Base-by-base conservation (phyloP, 345 rosid genomes). In the Erucastrum elatum region DNA sequence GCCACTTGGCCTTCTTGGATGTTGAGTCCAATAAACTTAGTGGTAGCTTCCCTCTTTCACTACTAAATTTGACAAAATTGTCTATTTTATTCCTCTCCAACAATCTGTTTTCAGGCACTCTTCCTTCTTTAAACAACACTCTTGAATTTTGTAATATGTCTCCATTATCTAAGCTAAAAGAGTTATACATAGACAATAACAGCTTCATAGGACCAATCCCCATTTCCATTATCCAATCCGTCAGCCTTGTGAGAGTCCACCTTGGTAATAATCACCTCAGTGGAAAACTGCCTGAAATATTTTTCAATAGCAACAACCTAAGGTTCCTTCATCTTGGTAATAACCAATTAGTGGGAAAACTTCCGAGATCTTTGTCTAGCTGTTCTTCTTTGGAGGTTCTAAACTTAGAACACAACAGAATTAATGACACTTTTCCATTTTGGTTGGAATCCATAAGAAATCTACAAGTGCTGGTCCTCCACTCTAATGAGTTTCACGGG, bases 131-230 rank as follows among this genome's bases (percentile, higher is more conserved):
- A 12, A 61, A 4, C 4, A 53, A 9, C 7, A 10, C 49, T 44
- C 5, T 68, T 58, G 74, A 76, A 1, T 29, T 77, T 70, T 68
- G 64, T n/a, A 62, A 60, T 68, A 17, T 21, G 11, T 69, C 55
- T 46, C 41, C 41, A 2, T 1, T 41, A 49, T 21, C 81, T 15
- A 55, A 60, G 3, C 25, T 76, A 58, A 0, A 0, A 15, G 1
- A 3, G 2, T 30, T 76, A 41, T 0, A 0, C 34, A 7, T 76
- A 30, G 5, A 34, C 21, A 1, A 68, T 29, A 87, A 83, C 64
- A 72, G 60, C 17, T 82, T 86, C 0, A 39, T 1, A 51, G 85
- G 82, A 1, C 67, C 29, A 3, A 70, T 80, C 6, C 84, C 79
- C 0, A 13, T 0, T 2, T 82, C 81, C 6, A 59, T 75, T 17